A percentile compares a stretch with the other conserved stretches of the same genome.
Evolutionary conservation across 345 rosid species (phyloP).

Genomic region (Eucalyptus marginata): DNA sequence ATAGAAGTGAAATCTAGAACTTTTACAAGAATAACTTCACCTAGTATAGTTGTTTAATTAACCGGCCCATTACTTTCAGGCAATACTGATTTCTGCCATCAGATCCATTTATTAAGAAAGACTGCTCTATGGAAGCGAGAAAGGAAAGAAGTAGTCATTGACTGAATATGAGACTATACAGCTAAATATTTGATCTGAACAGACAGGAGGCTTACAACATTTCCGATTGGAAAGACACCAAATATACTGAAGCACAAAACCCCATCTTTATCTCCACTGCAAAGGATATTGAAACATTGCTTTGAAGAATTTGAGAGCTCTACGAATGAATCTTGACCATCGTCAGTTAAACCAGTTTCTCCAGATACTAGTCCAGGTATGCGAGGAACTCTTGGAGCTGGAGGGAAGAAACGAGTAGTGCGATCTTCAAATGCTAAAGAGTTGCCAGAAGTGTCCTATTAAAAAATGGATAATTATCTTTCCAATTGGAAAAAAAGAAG

Average conservation of each 20-base stretch:
- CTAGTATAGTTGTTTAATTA: background rate
- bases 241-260: slow-evolving; percentile 74
- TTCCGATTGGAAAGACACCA: slow-evolving; percentile 87
- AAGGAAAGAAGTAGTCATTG: background rate
- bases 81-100: background rate
- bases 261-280: slow-evolving; percentile 86
- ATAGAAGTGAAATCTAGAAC: background rate
- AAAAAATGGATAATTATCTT: background rate
- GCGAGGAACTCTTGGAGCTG: slow-evolving; percentile 77
- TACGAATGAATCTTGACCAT: slow-evolving; percentile 65
- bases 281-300: slow-evolving; percentile 76
- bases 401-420: slow-evolving; percentile 79
- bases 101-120: background rate
- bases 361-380: slow-evolving; percentile 75
- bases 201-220: slow-evolving; percentile 41
- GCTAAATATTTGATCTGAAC: background rate
- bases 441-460: slow-evolving; percentile 24
- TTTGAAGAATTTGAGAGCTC: slow-evolving; percentile 70
- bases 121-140: background rate
- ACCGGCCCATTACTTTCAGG: background rate
- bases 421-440: slow-evolving; percentile 60
- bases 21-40: background rate
- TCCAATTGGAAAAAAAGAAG: background rate
- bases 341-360: slow-evolving; percentile 74
- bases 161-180: background rate